Evolutionary conservation across 2,329 filamentous ascomycete genomes (phyloP), one percentile per base, ranked within the genome.

Genomic region (Stylonectria norvegica): DNA sequence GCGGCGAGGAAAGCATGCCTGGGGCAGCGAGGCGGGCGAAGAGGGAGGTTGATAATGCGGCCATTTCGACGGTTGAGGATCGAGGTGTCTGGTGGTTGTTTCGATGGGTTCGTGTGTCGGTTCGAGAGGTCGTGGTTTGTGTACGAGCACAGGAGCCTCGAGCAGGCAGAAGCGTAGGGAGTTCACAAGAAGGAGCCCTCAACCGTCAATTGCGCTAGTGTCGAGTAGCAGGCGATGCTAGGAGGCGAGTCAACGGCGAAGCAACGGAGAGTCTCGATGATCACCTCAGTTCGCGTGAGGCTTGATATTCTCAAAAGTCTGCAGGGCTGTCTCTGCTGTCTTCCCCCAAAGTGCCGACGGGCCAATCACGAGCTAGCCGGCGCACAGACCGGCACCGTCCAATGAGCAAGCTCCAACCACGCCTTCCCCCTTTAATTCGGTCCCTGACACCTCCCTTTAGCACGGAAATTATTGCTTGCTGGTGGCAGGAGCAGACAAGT

Each of bases 1-100:
- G 65, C 34, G 70, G 66, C 19, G 69, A 61, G 17, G 65, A 60
- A 43, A 67, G 60, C 37, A 67, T 58, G 33, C 62, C 62, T 42
- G 68, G 57, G 32, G 69, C 60, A 33, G 72, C 67, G 33, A 80
- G 62, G 45, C 74, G 70, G 36, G 81, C 78, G 42, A 85, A 65
- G 48, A 85, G 72, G 34, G 74, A 66, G 16, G 72, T 48, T 31
- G 59, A 53, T 12, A 25, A 7, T 38, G 63, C 64, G 34, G 73
- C 72, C 74, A 78, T 78, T 38, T 52, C 65, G 55, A 53, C 35
- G 33, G 40, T 45, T 37, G 36, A 41, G 20, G 38, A 37, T 42
- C 20, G n/a, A n/a, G n/a, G n/a, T n/a, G n/a, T n/a, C n/a, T n/a
- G n/a, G n/a, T n/a, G n/a, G n/a, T n/a, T n/a, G n/a, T n/a, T n/a